These are phyloP conservation scores for Parasitella parasitica DNA, from an alignment of 371 early-diverging fungal genomes.

Conservation along the genomic window DNA sequence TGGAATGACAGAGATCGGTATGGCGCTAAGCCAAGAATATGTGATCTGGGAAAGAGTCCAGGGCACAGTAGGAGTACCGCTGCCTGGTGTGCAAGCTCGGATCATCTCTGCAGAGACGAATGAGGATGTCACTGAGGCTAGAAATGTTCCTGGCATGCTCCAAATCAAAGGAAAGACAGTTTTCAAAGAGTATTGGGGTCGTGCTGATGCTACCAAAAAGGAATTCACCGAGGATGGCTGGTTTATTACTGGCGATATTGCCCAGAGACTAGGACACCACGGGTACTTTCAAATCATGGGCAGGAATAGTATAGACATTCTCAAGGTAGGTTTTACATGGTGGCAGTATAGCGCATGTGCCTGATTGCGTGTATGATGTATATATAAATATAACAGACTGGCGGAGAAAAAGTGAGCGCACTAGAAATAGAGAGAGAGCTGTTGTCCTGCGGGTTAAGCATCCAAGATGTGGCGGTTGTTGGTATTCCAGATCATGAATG, in stretches of 20 bases:
- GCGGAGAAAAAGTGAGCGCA: constrained; percentile 87
- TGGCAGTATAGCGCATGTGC: not conserved
- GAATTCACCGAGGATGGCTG: constrained; percentile 74
- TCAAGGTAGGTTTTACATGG: constrained; percentile 55
- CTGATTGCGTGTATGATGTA: not conserved
- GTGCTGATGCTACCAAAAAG: constrained; percentile 72
- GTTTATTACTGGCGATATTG: constrained; percentile 86
- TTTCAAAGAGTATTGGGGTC: constrained; percentile 76
- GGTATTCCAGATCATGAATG: constrained; percentile 75
- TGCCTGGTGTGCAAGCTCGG: constrained; percentile 69
- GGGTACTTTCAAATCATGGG: constrained; percentile 76
- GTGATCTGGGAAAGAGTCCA: constrained; percentile 47
- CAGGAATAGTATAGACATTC: constrained; percentile 79
- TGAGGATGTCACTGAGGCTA: constrained; percentile 48
- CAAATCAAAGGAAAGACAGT: constrained; percentile 69
- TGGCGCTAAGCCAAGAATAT: constrained; percentile 78
- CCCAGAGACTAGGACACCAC: constrained; percentile 39
- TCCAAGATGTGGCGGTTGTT: constrained; percentile 76
- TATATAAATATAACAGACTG: constrained; percentile 42
- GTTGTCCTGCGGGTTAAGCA: constrained; percentile 51
- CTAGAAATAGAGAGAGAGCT: constrained; percentile 83
- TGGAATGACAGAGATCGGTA: constrained; percentile 91
- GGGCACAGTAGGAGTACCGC: constrained; percentile 78
- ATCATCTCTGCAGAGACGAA: constrained; percentile 54
- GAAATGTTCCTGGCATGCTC: constrained; percentile 66